Percentiles rank a stretch among this genome's conserved stretches.
phyloP scores from a whole-genome alignment of 2,329 filamentous ascomycete genomes.

The Cladosporium oxysporum region DNA sequence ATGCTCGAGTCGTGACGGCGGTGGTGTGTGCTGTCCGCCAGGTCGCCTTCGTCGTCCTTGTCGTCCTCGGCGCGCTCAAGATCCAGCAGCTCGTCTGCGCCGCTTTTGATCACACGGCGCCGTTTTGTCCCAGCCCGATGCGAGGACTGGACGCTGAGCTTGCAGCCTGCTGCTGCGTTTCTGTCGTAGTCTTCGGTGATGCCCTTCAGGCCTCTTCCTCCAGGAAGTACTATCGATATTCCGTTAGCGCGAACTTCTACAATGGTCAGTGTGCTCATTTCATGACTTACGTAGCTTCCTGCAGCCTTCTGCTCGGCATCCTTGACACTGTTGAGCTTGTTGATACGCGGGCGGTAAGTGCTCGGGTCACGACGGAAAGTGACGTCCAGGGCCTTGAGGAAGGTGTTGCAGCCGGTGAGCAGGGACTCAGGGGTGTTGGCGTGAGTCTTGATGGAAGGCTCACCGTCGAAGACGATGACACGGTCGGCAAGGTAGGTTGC shows the following conservation, averaged over 20 bases:
- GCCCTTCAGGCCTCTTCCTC: slow-evolving; percentile 78
- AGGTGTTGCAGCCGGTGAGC: slow-evolving; percentile 92
- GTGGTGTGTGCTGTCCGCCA: slow-evolving; percentile 8
- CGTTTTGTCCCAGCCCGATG: slow-evolving; percentile 33
- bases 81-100: slow-evolving; percentile 57
- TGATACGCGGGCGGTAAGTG: slow-evolving; percentile 96
- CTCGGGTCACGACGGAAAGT: slow-evolving; percentile 97
- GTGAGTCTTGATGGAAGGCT: slow-evolving; percentile 83
- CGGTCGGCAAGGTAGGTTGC: slow-evolving; percentile 80
- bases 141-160: slow-evolving; percentile 18
- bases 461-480: slow-evolving; percentile 96
- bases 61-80: slow-evolving; percentile 66
- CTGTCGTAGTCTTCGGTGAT: slow-evolving; percentile 46
- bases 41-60: slow-evolving; percentile 49
- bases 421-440: slow-evolving; percentile 91
- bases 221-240: slow-evolving; percentile 75
- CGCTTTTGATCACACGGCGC: slow-evolving; percentile 34
- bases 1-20: background rate
- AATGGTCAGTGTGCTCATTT: background rate
- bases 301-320: slow-evolving; percentile 95
- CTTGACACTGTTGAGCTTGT: slow-evolving; percentile 92
- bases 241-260: background rate
- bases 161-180: slow-evolving; percentile 19
- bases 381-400: slow-evolving; percentile 94
- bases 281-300: slow-evolving; percentile 79